These are phyloP conservation scores for Beauveria varroae DNA, from an alignment of 2,329 filamentous ascomycete genomes.

Conservation along the genomic window DNA sequence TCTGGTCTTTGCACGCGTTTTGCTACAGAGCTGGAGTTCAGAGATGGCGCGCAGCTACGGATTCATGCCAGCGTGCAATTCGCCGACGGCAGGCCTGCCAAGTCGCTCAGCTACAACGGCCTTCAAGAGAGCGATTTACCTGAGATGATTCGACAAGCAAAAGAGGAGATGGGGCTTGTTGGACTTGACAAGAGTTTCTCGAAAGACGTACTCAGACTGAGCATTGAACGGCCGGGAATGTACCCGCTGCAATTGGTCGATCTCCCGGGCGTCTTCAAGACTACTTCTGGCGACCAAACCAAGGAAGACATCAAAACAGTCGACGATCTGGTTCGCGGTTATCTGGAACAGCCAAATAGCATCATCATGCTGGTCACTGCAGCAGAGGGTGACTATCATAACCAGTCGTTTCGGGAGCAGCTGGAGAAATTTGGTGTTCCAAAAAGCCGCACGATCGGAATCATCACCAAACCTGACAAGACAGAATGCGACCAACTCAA, in stretches of 20 bases:
- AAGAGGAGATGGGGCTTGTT: constrained; percentile 35
- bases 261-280: constrained; percentile 35
- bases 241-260: constrained; percentile 42
- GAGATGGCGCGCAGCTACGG: constrained; percentile 24
- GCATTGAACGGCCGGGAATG: constrained; percentile 31
- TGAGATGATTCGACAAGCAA: constrained; percentile 39
- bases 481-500: constrained; percentile 27
- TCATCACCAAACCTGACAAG: constrained; percentile 47
- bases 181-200: constrained; percentile 25
- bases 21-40: constrained; percentile 45
- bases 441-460: constrained; percentile 39
- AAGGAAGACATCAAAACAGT: constrained; percentile 20
- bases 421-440: constrained; percentile 31
- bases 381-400: constrained; percentile 39
- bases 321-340: constrained; percentile 30
- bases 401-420: constrained; percentile 41
- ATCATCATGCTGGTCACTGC: constrained; percentile 47
- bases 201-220: constrained; percentile 32
- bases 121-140: constrained; percentile 32
- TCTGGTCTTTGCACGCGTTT: constrained; percentile 41
- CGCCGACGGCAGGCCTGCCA: constrained; percentile 18
- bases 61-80: constrained; percentile 32
- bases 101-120: constrained; percentile 24
- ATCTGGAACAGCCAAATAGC: constrained; percentile 43
- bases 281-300: constrained; percentile 21